Evolutionary conservation across 2,329 filamentous ascomycete species (phyloP), one percentile per base, ranked within the genome.

Genomic region (Botryosphaeria dothidea): DNA sequence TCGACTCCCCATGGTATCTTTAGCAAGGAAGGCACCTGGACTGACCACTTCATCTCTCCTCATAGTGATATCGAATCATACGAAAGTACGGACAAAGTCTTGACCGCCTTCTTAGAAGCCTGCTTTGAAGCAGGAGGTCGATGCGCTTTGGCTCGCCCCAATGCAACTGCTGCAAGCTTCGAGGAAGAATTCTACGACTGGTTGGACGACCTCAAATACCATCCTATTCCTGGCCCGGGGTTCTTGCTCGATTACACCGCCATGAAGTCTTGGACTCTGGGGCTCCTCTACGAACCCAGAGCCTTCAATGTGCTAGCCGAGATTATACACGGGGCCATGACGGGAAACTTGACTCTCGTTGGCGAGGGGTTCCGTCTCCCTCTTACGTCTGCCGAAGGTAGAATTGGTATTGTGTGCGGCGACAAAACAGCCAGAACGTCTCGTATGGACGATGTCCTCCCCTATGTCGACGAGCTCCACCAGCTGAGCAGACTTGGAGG

Each of bases 401-500:
- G 43, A 51, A 49, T 27, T 46, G 58, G 45, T 4, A 62, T 51
- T 19, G 29, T 36, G 27, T 62, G 43, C 9, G 29, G 58, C 19
- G 58, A 62, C 31, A 62, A 51, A 9, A n/a, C 11, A 8, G 3
- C 45, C 15, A 43, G 43, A 13, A 3, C 45, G 7, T 51, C 58
- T 5, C 15, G 25, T 5, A 11, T 51, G 19, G 34, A 49, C 9
- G 58, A 62, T 4, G 25, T 38, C 2, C 43, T 49, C 4, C 21
- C 58, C 5, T n/a, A 17, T 3, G 6, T 62, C 13, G 17, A 36
- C 13, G 25, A 62, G 15, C 19, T 41, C 2, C 13, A 1, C 6
- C 4, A 19, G 4, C 9, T 41, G 6, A 49, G 58, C 29, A 51
- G 21, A 13, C 13, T 72, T 2, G 70, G 68, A 27, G 58, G 62